Conservation (phyloP, 352 stramenopile species). For the Phytopythium aichiense region DNA sequence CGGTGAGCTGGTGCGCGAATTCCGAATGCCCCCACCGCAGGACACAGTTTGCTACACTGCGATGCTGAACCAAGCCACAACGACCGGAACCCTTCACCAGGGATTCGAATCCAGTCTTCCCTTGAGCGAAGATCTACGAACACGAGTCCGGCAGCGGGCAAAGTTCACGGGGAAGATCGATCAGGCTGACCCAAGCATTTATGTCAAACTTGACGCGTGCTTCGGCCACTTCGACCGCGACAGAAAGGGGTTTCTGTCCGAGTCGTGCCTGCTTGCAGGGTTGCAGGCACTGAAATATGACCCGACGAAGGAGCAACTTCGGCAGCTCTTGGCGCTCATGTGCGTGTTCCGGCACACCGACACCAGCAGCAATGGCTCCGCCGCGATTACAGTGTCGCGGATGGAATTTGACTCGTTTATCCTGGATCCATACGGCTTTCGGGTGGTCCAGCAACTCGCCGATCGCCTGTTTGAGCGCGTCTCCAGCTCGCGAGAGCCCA, state of each 20-base stretch:
- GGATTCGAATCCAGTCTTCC: constrained; percentile 19
- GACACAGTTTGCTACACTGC: constrained; percentile 38
- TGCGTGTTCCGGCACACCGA: constrained; percentile 40
- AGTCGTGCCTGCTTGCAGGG: constrained; percentile 25
- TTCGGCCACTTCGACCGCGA: constrained; percentile 70
- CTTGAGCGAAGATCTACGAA: constrained; percentile 39
- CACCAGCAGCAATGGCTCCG: not conserved
- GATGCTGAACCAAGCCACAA: constrained; percentile 24
- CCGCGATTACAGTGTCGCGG: constrained; percentile 49
- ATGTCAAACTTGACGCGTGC: constrained; percentile 32
- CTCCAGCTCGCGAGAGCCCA: constrained; percentile 7
- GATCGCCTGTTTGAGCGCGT: constrained; percentile 25
- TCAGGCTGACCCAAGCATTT: constrained; percentile 16
- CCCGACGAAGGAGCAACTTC: constrained; percentile 27
- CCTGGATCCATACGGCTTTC: constrained; percentile 42
- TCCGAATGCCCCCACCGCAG: constrained; percentile 16
- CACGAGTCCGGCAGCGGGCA: constrained; percentile 32
- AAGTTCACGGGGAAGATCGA: constrained; percentile 29
- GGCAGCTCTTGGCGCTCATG: constrained; percentile 29
- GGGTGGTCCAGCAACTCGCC: constrained; percentile 30
- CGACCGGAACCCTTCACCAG: not conserved
- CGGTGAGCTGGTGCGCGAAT: constrained; percentile 55
- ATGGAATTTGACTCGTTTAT: constrained; percentile 82
- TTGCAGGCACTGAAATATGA: constrained; percentile 44
- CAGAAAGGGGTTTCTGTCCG: constrained; percentile 46